A percentile compares a stretch with the other conserved stretches of the same genome.
Conservation (phyloP, 2,329 filamentous ascomycete species). For the Aschersonia sp. region DNA sequence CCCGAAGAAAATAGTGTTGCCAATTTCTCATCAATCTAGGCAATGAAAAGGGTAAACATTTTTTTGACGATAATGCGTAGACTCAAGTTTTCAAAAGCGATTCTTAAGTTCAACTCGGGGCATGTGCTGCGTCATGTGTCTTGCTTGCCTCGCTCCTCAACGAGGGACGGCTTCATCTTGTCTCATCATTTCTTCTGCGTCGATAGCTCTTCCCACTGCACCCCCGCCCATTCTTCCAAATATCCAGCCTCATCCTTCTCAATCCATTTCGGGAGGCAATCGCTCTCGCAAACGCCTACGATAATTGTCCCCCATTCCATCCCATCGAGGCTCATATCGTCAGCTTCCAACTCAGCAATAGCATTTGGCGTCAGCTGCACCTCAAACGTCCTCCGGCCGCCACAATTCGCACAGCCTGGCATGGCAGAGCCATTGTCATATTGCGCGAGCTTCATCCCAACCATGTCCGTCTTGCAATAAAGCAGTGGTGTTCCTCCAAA, state of each 20-base stretch:
- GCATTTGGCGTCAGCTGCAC: constrained; percentile 83
- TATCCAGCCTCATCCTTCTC: constrained; percentile 56
- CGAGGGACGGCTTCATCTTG: neutral
- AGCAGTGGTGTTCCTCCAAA: constrained; percentile 60
- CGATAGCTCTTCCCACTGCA: constrained; percentile 83
- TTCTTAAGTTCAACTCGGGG: too few species aligned
- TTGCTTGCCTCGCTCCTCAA: neutral
- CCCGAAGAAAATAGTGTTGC: too few species aligned
- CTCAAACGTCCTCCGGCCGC: constrained; percentile 67
- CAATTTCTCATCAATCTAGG: too few species aligned
- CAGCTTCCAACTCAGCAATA: constrained; percentile 75
- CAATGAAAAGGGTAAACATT: too few species aligned
- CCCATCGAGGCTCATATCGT: constrained; percentile 58
- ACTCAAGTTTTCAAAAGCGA: too few species aligned
- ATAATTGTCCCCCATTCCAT: constrained; percentile 99
- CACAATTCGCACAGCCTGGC: constrained; percentile 66
- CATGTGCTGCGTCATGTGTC: too few species aligned
- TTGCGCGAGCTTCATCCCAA: constrained; percentile 47
- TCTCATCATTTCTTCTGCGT: constrained; percentile 17
- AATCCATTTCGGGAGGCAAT: constrained; percentile 53
- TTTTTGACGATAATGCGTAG: too few species aligned
- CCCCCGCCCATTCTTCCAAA: constrained; percentile 90
- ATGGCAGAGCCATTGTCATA: constrained; percentile 22
- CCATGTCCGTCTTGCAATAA: constrained; percentile 62
- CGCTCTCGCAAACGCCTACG: constrained; percentile 66